phyloP scores from a whole-genome alignment of 192 early-diverging fungal species.

The Umbelopsis sp. region DNA sequence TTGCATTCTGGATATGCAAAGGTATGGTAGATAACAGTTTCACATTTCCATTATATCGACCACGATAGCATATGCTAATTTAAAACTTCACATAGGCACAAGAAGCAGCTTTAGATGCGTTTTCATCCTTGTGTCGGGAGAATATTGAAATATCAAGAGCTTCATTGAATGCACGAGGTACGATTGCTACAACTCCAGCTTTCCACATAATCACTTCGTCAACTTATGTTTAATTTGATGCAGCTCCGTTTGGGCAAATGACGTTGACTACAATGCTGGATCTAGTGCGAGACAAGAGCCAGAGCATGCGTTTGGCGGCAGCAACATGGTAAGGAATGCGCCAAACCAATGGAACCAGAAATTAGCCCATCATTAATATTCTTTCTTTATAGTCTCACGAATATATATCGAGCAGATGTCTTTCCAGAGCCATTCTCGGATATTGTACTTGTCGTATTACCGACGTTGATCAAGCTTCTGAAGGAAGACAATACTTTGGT shows the following conservation, averaged over 20 bases:
- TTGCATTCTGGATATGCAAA: constrained; percentile 58
- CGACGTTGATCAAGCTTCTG: constrained; percentile 72
- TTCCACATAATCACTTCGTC: not conserved
- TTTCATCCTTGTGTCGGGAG: constrained; percentile 65
- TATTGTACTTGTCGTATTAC: constrained; percentile 59
- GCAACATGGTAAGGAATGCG: constrained; percentile 56
- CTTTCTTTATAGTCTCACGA: constrained; percentile 54
- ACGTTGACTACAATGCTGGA: constrained; percentile 53
- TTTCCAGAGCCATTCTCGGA: constrained; percentile 54
- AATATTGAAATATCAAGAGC: constrained; percentile 43
- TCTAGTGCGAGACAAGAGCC: constrained; percentile 64
- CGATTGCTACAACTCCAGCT: not conserved
- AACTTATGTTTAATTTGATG: not conserved
- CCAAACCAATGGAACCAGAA: too few species aligned
- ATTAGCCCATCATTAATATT: too few species aligned
- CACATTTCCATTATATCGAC: too few species aligned
- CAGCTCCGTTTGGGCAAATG: not conserved
- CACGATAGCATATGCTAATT: not conserved
- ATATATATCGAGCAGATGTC: constrained; percentile 63
- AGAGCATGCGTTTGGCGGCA: constrained; percentile 69
- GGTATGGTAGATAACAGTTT: too few species aligned
- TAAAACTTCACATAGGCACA: constrained; percentile 46
- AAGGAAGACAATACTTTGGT: constrained; percentile 48
- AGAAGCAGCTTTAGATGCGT: constrained; percentile 76
- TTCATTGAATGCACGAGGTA: constrained; percentile 8